These are phyloP conservation scores for Fusarium caatingaense DNA, from an alignment of 2,329 filamentous ascomycete genomes.

Conservation along the genomic window DNA sequence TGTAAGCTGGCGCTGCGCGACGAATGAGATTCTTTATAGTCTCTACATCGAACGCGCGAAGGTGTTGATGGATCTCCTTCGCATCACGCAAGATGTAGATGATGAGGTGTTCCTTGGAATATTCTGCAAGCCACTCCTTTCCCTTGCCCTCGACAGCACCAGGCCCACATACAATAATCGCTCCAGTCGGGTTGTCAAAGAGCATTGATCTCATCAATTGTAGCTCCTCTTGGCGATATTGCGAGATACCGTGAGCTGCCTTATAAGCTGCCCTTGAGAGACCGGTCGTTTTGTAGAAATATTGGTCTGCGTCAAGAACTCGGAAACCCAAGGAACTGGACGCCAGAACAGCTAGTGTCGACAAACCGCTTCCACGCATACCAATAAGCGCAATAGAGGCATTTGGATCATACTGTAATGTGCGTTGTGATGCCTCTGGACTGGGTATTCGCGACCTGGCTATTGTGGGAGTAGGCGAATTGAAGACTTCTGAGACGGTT, in stretches of 20 bases:
- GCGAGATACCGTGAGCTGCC: not conserved
- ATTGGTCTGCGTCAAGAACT: conserved; percentile 10
- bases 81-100: conserved; percentile 7
- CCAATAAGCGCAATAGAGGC: conserved; percentile 7
- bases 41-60: not conserved
- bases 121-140: conserved; percentile 9
- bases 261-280: conserved; percentile 3
- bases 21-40: not conserved
- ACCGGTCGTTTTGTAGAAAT: conserved; percentile 1
- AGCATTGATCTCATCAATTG: conserved; percentile 10
- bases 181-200: not conserved
- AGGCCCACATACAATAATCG: conserved; percentile 9
- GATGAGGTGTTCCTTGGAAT: not conserved
- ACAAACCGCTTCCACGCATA: conserved; percentile 12
- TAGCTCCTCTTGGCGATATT: conserved; percentile 14
- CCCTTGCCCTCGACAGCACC: conserved; percentile 11
- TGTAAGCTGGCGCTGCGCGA: conserved; percentile 7
- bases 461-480: not conserved
- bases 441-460: not conserved
- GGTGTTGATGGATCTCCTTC: not conserved
- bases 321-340: not conserved
- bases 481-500: not conserved
- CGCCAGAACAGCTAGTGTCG: conserved; percentile 4
- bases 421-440: not conserved
- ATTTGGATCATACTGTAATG: not conserved